Conservation (phyloP, 345 rosid genomes). For the Pelargonium nanum region DNA sequence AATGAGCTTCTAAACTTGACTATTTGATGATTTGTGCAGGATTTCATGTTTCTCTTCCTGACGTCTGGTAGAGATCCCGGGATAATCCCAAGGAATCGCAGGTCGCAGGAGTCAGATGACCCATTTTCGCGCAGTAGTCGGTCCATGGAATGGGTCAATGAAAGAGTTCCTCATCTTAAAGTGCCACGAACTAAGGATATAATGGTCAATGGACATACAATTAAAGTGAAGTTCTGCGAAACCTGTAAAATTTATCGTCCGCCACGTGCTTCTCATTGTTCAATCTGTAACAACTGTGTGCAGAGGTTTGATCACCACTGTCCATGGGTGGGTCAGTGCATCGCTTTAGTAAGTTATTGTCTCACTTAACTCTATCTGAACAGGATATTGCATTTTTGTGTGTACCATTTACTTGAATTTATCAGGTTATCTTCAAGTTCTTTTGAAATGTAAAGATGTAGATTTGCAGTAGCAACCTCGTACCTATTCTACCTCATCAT, state of each 20-base stretch:
- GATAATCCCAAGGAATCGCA: constrained; percentile 59
- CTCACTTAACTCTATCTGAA: neutral
- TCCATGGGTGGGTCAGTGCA: constrained; percentile 98
- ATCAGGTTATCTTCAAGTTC: neutral
- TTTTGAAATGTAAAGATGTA: neutral
- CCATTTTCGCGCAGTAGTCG: constrained; percentile 16
- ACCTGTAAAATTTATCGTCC: constrained; percentile 85
- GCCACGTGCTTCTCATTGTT: constrained; percentile 91
- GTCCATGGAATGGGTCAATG: constrained; percentile 72
- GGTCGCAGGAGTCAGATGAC: constrained; percentile 57
- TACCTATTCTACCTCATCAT: neutral
- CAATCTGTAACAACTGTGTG: constrained; percentile 91
- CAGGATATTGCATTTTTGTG: too few relatives aligned
- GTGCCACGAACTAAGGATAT: constrained; percentile 62
- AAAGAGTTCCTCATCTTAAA: constrained; percentile 32
- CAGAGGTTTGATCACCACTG: constrained; percentile 98
- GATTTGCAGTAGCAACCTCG: neutral
- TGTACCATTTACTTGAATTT: too few relatives aligned
- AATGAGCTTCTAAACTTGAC: neutral
- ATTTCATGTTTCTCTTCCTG: constrained; percentile 51
- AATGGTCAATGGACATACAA: constrained; percentile 38
- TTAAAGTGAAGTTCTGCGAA: constrained; percentile 83
- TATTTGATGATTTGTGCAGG: constrained; percentile 32
- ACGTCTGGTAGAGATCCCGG: constrained; percentile 90
- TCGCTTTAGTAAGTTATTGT: constrained; percentile 54